Base-by-base conservation (phyloP, 2,329 filamentous ascomycete species). In the Cercospora janseana region DNA sequence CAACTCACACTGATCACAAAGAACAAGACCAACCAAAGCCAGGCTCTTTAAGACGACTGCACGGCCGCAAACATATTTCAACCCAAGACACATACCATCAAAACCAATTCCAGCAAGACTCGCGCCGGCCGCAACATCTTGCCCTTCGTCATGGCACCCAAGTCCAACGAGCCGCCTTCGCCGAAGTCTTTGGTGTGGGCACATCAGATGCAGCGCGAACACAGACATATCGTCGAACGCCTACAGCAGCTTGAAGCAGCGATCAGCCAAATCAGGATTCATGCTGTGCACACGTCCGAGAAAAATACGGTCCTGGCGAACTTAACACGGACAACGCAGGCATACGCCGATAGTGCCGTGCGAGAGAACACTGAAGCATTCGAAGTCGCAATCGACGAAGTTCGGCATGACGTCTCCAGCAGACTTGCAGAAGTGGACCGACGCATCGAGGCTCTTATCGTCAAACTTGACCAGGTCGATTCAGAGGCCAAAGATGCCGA, bases 151-250 rank as follows among this genome's bases (percentile, higher is more conserved):
- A 58, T 55, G 49, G 42, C 51, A 21, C 51, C 52, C 6, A 54
- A 55, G 21, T 20, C 13, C 10, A 49, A 43, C 37, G 32, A 43
- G 37, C 55, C 60, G 10, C 46, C 60, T 3, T 60, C 58, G 3
- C 60, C 63, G 3, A 59, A 55, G 1, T 54, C 58, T 8, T 62
- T 73, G 4, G 59, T 74, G 6, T 74, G 71, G 70, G 68, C 66
- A 1, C 66, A 70, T 21, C 68, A 72, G 38, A 60, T 72, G 23
- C 68, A 69, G 51, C 62, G 66, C 20, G 65, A 72, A 35, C 64
- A 73, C 49, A 57, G 53, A 3, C 57, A 63, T 37, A 60, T 74
- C 3, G 62, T 69, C 5, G 49, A 57, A 0, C 66, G 69, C 15
- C 63, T 72, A 60, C 62, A 66, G 38, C 50, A 58, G 7, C 62